These are phyloP conservation scores for Saccharomyces hybrid DNA, from an alignment of 1,139 yeast species.

Conservation along the genomic window DNA sequence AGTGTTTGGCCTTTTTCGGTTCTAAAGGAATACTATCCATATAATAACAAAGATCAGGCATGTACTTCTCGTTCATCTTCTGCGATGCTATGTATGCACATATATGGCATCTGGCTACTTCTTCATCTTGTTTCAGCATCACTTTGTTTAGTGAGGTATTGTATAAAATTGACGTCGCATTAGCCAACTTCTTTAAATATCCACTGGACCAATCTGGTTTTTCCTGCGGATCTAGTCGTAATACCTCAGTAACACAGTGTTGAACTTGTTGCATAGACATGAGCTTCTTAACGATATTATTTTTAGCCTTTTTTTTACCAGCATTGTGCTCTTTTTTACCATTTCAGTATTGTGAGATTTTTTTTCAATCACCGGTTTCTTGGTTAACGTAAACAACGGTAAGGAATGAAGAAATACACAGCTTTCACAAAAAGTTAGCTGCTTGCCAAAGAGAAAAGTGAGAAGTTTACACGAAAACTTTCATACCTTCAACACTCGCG, in stretches of 20 bases:
- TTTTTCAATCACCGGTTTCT: no score
- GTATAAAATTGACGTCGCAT: conserved; percentile 46
- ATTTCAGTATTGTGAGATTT: no score
- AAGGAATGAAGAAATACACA: no score
- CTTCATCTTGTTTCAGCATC: conserved; percentile 44
- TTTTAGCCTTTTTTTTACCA: no score
- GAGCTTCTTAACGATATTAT: no score
- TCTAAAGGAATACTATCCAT: conserved; percentile 51
- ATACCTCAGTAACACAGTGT: conserved; percentile 16
- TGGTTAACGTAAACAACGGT: no score
- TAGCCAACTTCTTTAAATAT: conserved; percentile 41
- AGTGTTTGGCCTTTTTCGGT: conserved; percentile 38
- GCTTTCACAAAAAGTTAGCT: no score
- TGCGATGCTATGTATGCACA: conserved; percentile 59
- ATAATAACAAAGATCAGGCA: conserved; percentile 40
- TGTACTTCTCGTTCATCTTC: conserved; percentile 37
- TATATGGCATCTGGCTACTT: conserved; percentile 56
- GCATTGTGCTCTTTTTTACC: no score
- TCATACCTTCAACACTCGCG: no score
- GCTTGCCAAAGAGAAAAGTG: no score
- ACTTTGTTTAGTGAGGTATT: conserved; percentile 45
- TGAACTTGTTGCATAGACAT: conserved; percentile 22
- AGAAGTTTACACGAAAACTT: no score
- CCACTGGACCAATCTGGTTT: conserved; percentile 40
- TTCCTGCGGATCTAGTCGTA: conserved; percentile 15